Percentiles rank a stretch among this genome's conserved stretches.
These are phyloP conservation scores for Fusarium dimerum DNA, from an alignment of 2,329 filamentous ascomycete genomes.

Conservation along the genomic window DNA sequence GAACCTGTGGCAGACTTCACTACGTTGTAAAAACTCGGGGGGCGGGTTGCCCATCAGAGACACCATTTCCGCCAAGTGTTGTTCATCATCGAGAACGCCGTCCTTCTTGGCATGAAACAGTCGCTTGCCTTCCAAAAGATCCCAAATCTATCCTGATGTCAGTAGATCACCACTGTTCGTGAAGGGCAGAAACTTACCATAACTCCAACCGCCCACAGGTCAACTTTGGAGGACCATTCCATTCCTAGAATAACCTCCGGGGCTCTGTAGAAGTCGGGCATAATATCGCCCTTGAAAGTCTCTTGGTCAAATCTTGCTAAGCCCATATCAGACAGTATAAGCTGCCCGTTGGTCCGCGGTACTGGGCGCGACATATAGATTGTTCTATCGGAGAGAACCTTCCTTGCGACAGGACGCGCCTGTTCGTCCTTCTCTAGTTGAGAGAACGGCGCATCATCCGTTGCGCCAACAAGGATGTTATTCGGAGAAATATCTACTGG, in stretches of 20 bases:
- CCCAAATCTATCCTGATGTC: conserved; percentile 8
- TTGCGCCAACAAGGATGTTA: background rate
- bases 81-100: conserved; percentile 13
- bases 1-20: too few species aligned
- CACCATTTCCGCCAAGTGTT: conserved; percentile 18
- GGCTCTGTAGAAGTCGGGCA: conserved; percentile 1
- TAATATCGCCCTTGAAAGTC: background rate
- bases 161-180: background rate
- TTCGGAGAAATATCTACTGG: background rate
- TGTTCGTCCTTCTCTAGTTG: background rate
- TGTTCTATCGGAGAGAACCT: background rate
- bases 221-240: conserved; percentile 3
- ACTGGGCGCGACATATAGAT: background rate
- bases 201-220: conserved; percentile 4
- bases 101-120: conserved; percentile 1
- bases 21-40: conserved; percentile 15
- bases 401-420: background rate
- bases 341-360: background rate
- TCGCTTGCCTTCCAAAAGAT: conserved; percentile 9
- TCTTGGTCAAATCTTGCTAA: background rate
- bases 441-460: background rate
- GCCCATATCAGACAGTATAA: background rate
- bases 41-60: conserved; percentile 13
- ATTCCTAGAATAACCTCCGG: background rate
- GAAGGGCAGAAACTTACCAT: background rate